Evolutionary conservation across 306 rosid genomes (phyloP), one percentile per base, ranked within the genome.

Genomic region (Nissolia schottii): DNA sequence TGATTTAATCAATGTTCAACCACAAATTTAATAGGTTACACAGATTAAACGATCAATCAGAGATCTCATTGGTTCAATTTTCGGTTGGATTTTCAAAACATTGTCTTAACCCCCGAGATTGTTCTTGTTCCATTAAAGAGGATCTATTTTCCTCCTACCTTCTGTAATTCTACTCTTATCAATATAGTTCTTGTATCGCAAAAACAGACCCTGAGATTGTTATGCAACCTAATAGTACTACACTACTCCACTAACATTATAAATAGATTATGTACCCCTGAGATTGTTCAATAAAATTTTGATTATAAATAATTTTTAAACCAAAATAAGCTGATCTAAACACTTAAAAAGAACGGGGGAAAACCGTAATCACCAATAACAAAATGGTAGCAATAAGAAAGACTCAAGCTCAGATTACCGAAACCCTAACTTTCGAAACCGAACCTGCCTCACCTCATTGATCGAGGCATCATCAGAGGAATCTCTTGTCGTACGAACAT

Each of bases 401-500:
- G 24, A 28, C 46, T 8, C 16, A 25, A 64, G 5, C 1, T 12
- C 11, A 50, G 48, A 27, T 46, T 5, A 54, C 2, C 19, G 18
- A 56, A 80, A 76, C 54, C 75, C 79, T 5, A 11, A 60, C 59
- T 41, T 25, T 35, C 2, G 8, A 56, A 56, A 70, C 3, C 2
- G 7, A 32, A 77, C 85, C 82, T 72, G 79, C 27, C 11, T 40
- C 43, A 64, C 79, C 5, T 77, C 82, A 13, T 40, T 43, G 78
- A 77, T 60, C 37, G 34, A 58, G 16, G 71, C 62, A 43, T 51
- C 78, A 1, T 67, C 79, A 2, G 82, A 67, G 25, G 73, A 77
- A 41, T 60, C 64, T 23, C 25, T 32, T 27, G 16, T 51, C 25
- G 0, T 72, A 77, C 72, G 27, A 72, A 60, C 66, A 19, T 22